These are phyloP conservation scores for Baudoinia panamericana DNA, from an alignment of 495 filamentous ascomycete genomes.

Conservation along the genomic window DNA sequence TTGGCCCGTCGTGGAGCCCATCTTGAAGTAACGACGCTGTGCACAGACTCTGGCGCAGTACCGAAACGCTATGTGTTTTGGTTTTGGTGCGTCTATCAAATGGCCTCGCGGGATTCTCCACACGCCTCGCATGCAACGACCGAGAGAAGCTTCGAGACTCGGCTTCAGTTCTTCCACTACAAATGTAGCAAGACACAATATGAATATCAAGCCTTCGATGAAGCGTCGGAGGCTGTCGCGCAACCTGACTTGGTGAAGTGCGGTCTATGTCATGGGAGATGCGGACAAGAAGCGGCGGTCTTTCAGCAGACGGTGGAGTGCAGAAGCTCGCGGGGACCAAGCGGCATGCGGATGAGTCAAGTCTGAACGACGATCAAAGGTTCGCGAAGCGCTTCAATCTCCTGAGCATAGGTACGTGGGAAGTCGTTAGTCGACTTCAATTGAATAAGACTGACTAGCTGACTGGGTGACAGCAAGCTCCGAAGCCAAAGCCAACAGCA, in stretches of 20 bases:
- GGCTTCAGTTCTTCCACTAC: too few species aligned
- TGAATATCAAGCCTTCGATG: neutral
- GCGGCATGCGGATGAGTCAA: constrained; percentile 12
- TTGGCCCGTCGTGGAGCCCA: constrained; percentile 23
- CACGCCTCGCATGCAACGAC: constrained; percentile 13
- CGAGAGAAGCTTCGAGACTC: constrained; percentile 11
- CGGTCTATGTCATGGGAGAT: constrained; percentile 8
- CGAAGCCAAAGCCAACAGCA: constrained; percentile 40
- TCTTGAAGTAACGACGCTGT: constrained; percentile 9
- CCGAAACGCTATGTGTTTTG: constrained; percentile 1
- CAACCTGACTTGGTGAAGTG: neutral
- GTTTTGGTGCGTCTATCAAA: constrained; percentile 1
- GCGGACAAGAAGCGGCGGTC: constrained; percentile 1
- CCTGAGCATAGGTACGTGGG: constrained; percentile 63
- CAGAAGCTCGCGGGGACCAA: constrained; percentile 8
- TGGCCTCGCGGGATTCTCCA: constrained; percentile 8
- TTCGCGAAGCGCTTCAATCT: constrained; percentile 68
- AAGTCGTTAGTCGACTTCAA: neutral
- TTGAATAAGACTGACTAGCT: constrained; percentile 1
- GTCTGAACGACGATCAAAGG: constrained; percentile 33
- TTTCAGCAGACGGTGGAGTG: constrained; percentile 1
- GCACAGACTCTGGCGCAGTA: neutral
- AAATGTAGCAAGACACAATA: neutral
- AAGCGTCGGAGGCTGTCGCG: neutral
- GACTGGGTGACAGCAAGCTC: neutral